Percentiles rank a stretch among this genome's conserved stretches.
Conservation (phyloP, 306 rosid genomes). For the Trifolium pratense region DNA sequence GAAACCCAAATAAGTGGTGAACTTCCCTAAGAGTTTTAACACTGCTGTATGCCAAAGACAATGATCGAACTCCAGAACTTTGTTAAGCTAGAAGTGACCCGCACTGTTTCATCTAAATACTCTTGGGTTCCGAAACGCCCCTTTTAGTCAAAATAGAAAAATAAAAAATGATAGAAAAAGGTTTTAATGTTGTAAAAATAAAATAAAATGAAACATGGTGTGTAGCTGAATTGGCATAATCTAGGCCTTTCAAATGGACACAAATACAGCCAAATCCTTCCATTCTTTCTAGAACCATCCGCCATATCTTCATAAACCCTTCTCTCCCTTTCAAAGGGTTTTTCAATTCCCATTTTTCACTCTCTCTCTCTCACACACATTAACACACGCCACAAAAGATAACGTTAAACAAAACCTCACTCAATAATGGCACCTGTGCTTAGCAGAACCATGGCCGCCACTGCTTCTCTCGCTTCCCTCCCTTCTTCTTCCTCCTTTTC, state of each 20-base stretch:
- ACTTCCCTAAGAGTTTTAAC: too few species aligned
- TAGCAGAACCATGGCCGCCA: conserved; percentile 61
- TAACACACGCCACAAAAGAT: not conserved
- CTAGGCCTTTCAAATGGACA: conserved; percentile 21
- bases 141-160: too few species aligned
- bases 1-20: too few species aligned
- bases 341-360: conserved; percentile 23
- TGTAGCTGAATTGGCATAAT: conserved; percentile 31
- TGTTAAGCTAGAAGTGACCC: too few species aligned
- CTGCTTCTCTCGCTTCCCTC: conserved; percentile 64
- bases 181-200: not conserved
- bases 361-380: not conserved
- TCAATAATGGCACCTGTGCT: conserved; percentile 78
- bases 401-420: not conserved
- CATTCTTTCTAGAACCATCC: conserved; percentile 47
- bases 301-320: conserved; percentile 42
- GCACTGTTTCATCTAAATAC: too few species aligned
- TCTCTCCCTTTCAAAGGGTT: conserved; percentile 1
- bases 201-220: too few species aligned
- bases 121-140: too few species aligned
- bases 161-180: too few species aligned
- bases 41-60: too few species aligned
- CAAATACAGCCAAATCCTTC: conserved; percentile 2
- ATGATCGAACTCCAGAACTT: too few species aligned
- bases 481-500: conserved; percentile 62